Evolutionary conservation across 148 eudicot species (phyloP).

Genomic region (Diospyros kaki): DNA sequence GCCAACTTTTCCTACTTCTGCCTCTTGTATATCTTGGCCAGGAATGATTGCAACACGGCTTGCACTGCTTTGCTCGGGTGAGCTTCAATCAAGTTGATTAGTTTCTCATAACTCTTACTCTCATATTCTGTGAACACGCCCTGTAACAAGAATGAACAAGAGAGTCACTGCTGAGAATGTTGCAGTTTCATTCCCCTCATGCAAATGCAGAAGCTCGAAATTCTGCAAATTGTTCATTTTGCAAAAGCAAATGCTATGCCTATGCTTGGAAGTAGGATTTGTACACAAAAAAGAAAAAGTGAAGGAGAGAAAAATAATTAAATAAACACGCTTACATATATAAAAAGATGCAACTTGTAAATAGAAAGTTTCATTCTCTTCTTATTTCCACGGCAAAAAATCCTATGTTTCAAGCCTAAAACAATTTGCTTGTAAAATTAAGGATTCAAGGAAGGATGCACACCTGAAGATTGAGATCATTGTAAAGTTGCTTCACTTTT

Average conservation of each 20-base stretch:
- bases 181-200: too few relatives aligned
- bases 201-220: too few relatives aligned
- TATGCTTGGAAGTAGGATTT: too few relatives aligned
- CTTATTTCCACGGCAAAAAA: too few relatives aligned
- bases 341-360: too few relatives aligned
- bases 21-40: constrained; percentile 92
- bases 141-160: constrained; percentile 20
- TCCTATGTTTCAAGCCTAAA: too few relatives aligned
- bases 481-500: constrained; percentile 69
- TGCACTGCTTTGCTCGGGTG: constrained; percentile 84
- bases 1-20: constrained; percentile 44
- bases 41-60: constrained; percentile 73
- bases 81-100: constrained; percentile 59
- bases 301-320: too few relatives aligned
- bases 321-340: too few relatives aligned
- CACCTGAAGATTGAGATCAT: constrained; percentile 65
- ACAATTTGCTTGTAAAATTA: too few relatives aligned
- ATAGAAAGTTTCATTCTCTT: too few relatives aligned
- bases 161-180: not conserved
- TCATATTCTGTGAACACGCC: constrained; percentile 71
- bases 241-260: too few relatives aligned
- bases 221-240: not conserved
- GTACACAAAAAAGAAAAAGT: too few relatives aligned
- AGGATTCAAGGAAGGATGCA: not conserved
- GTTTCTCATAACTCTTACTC: constrained; percentile 58